Evolutionary conservation across 306 rosid species (phyloP), one percentile per base, ranked within the genome.

Genomic region (Gleditsia sinensis): DNA sequence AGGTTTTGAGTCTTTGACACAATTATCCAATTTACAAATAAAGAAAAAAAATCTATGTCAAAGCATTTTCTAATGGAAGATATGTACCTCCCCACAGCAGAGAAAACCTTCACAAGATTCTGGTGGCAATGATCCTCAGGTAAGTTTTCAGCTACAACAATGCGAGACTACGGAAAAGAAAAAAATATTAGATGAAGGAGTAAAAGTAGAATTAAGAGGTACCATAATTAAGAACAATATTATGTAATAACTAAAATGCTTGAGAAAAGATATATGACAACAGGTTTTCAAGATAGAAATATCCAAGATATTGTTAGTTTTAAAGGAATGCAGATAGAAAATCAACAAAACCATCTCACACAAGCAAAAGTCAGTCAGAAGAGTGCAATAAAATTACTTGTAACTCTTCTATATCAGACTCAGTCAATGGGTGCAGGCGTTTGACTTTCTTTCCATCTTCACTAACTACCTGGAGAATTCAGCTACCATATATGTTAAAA

Each of bases 61-160:
- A 5, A 58, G 45, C 67, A 53, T 16, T 51, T 80, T 66, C 45
- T 4, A 36, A 46, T 11, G 23, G 25, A 60, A 70, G 73, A 60
- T 37, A 51, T 64, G 68, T 91, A 94, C 98, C 98, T 91, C 83
- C 98, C 98, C 81, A 89, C 96, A 36, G 88, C 72, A 67, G 97
- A 91, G 72, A 94, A 94, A 74, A 94, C 76, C 86, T 92, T 94
- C 97, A 92, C 87, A 70, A 92, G 96, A 86, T 92, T 94, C 81
- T 91, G 98, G 86, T 94, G 98, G 90, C 97, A 91, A 81, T 94
- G 98, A 78, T 94, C 98, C 81, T 94, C 98, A 1, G 98, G 98
- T 87, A 94, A 85, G 81, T 94, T 94, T 85, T 91, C 98, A 51
- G 98, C 98, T 36, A 94, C 86, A 78, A 91, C 87, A 75, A 94